Percentiles rank a stretch among this genome's conserved stretches.
phyloP scores from a whole-genome alignment of 78 protist genomes.

The Speleostelium caveatum region DNA sequence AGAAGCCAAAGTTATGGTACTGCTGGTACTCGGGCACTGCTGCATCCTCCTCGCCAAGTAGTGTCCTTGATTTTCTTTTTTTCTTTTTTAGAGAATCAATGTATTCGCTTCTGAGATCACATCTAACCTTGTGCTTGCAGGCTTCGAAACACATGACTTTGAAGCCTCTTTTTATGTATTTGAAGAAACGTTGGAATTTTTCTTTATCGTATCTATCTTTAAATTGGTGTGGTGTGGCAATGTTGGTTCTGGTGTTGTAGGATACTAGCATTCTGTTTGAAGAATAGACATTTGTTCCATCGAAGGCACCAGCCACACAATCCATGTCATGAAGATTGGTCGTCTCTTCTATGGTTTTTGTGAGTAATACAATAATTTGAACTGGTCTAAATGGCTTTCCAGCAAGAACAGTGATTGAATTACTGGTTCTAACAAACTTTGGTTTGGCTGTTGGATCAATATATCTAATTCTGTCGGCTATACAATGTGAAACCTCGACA shows the following conservation, averaged over 20 bases:
- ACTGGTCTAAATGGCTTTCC: constrained; percentile 12
- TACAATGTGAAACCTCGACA: not conserved
- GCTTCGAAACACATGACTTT: not conserved
- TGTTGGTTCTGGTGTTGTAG: not conserved
- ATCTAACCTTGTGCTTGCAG: constrained; percentile 12
- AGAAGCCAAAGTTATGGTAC: too few species aligned
- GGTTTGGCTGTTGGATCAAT: not conserved
- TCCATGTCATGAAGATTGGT: constrained; percentile 3
- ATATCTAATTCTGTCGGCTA: not conserved
- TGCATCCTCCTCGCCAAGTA: not conserved
- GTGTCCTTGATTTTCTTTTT: too few species aligned
- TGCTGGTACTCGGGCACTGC: not conserved
- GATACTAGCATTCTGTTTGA: not conserved
- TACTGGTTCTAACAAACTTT: not conserved
- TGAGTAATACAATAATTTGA: not conserved
- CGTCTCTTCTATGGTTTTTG: constrained; percentile 4
- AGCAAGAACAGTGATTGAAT: constrained; percentile 26
- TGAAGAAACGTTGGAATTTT: too few species aligned
- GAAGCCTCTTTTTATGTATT: constrained; percentile 9
- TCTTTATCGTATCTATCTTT: too few species aligned
- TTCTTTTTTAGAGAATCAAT: too few species aligned
- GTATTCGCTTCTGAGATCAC: not conserved
- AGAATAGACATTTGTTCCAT: constrained; percentile 10
- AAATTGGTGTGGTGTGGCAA: too few species aligned
- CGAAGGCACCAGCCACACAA: constrained; percentile 1